Evolutionary conservation across 371 early-diverging fungal genomes (phyloP), one percentile per base, ranked within the genome.

Genomic region (Mucor sp.): DNA sequence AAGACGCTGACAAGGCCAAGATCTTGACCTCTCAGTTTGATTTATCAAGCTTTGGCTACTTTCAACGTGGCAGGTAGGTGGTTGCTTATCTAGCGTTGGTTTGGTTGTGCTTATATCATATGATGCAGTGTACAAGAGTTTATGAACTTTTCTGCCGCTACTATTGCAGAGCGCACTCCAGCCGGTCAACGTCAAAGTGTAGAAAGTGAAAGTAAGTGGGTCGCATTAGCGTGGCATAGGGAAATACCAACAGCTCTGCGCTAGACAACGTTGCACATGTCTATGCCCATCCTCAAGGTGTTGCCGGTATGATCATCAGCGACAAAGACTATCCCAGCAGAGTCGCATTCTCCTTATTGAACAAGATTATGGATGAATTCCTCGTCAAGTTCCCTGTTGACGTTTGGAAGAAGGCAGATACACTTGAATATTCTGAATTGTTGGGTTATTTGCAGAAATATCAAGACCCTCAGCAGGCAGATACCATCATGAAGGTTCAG

Each of bases 401-500:
- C n/a, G 67, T 71, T 55, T 91, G 93, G 90, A 78, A 73, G 73
- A 85, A 55, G 41, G 76, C 73, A 43, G 78, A 56, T 32, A 70
- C 62, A 48, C 61, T 84, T 25, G 57, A 66, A n/a, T 96, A 89
- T 69, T 91, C 94, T 6, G 89, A 92, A 69, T 76, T 97, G 47
- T 80, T 86, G 62, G 86, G 87, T 33, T 91, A 91, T 60, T 71
- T 99, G 37, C 70, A 55, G 0, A 91, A 91, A 71, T 94, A 92
- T 70, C 98, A 99, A 88, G 94, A 97, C 75, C 98, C 98, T 50
- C 88, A 93, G 65, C 89, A 93, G 68, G 95, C 95, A 7, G 99
- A 99, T 79, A 91, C 91, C 8, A 94, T 99, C 66, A 88, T 97
- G 88, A 86, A 90, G 71, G 97, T 99, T 61, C 99, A 99, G 80